These are phyloP conservation scores for Cryptosporidium felis DNA, from an alignment of 169 alveolate species.

Conservation along the genomic window DNA sequence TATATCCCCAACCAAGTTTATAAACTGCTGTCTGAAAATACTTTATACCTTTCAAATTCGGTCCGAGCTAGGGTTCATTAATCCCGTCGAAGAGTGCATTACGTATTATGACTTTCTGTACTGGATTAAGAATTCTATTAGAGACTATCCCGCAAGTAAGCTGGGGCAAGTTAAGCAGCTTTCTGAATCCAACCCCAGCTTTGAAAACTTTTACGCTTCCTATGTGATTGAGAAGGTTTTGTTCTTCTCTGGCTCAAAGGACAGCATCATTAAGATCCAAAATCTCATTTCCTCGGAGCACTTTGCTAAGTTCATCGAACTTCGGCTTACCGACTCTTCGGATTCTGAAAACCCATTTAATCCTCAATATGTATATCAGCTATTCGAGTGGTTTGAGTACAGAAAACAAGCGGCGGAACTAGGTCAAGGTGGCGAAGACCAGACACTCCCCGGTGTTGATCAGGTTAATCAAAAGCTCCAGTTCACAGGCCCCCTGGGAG, in stretches of 20 bases:
- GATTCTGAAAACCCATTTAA: slow-evolving; percentile 51
- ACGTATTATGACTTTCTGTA: slow-evolving; percentile 15
- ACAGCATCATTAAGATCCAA: slow-evolving; percentile 26
- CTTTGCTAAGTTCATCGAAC: slow-evolving; percentile 48
- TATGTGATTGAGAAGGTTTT: slow-evolving; percentile 48
- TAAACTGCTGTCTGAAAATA: slow-evolving; percentile 43
- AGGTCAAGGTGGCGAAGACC: background rate
- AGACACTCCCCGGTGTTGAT: background rate
- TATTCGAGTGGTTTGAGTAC: slow-evolving; percentile 54
- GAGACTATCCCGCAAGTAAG: slow-evolving; percentile 3
- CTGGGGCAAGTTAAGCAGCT: slow-evolving; percentile 14
- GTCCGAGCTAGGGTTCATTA: slow-evolving; percentile 41
- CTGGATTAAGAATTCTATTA: slow-evolving; percentile 25
- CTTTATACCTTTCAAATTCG: slow-evolving; percentile 46
- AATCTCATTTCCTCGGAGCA: slow-evolving; percentile 51
- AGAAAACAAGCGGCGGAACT: background rate
- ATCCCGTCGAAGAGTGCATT: slow-evolving; percentile 38
- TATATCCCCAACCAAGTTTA: slow-evolving; percentile 60
- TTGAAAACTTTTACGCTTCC: slow-evolving; percentile 22
- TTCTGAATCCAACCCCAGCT: background rate
- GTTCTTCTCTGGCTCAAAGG: slow-evolving; percentile 39
- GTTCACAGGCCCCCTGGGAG: background rate
- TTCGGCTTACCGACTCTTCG: background rate
- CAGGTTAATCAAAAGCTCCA: background rate
- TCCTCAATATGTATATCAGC: slow-evolving; percentile 36